Conservation (phyloP, 2,329 filamentous ascomycete species). For the Hirsutella minnesotensis region DNA sequence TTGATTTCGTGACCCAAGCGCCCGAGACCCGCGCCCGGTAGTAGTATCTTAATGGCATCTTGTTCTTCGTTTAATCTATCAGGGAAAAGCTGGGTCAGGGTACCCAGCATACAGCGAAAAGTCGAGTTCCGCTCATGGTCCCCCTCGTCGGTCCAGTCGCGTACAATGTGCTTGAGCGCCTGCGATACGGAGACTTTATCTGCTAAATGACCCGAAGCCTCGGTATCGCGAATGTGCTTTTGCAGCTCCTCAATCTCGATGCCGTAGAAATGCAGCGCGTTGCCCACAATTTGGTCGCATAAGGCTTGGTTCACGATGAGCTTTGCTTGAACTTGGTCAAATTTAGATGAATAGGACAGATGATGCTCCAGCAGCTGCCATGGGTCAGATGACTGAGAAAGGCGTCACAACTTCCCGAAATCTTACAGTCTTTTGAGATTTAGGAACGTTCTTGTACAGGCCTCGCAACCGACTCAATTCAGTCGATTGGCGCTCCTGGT, state of each 20-base stretch:
- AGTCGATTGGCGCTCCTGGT: conserved; percentile 20
- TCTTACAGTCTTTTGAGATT: conserved; percentile 20
- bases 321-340: conserved; percentile 28
- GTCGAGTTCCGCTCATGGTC: conserved; percentile 29
- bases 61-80: conserved; percentile 4
- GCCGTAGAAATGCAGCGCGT: conserved; percentile 33
- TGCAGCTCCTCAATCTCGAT: conserved; percentile 31
- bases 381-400: neutral
- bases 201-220: conserved; percentile 22
- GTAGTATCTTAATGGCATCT: conserved; percentile 24
- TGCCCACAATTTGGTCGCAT: conserved; percentile 31
- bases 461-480: conserved; percentile 23
- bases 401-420: neutral
- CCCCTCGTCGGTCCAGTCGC: conserved; percentile 42
- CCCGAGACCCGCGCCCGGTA: conserved; percentile 42
- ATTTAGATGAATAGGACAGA: conserved; percentile 44
- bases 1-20: conserved; percentile 40
- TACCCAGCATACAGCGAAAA: conserved; percentile 25
- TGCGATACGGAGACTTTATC: conserved; percentile 39
- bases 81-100: conserved; percentile 19
- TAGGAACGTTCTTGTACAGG: conserved; percentile 23
- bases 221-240: conserved; percentile 24
- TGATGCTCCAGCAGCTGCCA: conserved; percentile 40
- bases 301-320: conserved; percentile 32
- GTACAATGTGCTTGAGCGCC: conserved; percentile 43